A percentile compares a stretch with the other conserved stretches of the same genome.
phyloP scores from a whole-genome alignment of 2,329 filamentous ascomycete species.

The Alternaria dauci region DNA sequence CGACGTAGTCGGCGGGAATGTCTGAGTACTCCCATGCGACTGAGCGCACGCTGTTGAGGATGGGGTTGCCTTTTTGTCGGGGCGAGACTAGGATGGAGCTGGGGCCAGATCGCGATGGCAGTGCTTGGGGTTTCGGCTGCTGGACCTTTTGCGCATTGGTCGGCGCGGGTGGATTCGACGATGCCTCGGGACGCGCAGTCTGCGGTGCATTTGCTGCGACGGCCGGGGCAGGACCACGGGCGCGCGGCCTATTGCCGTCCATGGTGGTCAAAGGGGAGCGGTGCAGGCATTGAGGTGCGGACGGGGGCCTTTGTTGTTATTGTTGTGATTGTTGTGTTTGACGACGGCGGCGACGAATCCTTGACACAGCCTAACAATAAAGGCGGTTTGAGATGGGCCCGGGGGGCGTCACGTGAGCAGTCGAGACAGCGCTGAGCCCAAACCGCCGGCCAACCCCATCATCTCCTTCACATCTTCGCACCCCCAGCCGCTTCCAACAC shows the following conservation, averaged over 20 bases:
- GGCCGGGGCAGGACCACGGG: conserved; percentile 16
- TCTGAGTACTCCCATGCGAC: conserved; percentile 97
- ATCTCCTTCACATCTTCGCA: conserved; percentile 23
- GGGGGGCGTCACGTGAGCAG: conserved; percentile 18
- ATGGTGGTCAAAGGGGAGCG: conserved; percentile 34
- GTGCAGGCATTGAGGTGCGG: conserved; percentile 26
- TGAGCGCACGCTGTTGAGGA: conserved; percentile 81
- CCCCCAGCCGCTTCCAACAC: conserved; percentile 22
- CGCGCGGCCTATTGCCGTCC: conserved; percentile 40
- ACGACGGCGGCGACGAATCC: neutral
- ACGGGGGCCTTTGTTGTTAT: neutral
- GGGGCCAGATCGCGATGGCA: conserved; percentile 71
- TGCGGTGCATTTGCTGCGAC: conserved; percentile 14
- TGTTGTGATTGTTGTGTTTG: conserved; percentile 4
- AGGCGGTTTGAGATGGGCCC: conserved; percentile 13
- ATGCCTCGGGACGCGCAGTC: conserved; percentile 6
- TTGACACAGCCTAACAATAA: conserved; percentile 15
- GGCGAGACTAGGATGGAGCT: conserved; percentile 89
- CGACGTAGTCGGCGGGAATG: conserved; percentile 91
- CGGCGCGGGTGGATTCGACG: conserved; percentile 20
- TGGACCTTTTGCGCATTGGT: conserved; percentile 63
- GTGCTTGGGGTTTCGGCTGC: conserved; percentile 88
- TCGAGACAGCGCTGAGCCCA: conserved; percentile 23
- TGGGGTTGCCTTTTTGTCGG: conserved; percentile 93
- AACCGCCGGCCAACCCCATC: conserved; percentile 25